Conservation (phyloP, 495 filamentous ascomycete species). For the Penicillium angulare region DNA sequence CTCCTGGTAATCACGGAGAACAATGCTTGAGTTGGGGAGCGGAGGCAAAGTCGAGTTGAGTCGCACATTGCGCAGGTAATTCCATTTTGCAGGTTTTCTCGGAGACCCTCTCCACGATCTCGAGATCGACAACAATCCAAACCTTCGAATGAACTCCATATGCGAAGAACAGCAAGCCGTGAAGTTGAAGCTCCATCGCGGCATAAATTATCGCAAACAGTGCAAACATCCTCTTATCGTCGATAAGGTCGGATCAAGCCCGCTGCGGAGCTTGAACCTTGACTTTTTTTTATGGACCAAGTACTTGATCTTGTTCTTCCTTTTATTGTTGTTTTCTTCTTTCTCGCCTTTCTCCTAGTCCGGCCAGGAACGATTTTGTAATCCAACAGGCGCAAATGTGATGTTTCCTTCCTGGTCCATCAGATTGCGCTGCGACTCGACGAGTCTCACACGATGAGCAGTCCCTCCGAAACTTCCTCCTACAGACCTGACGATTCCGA, state of each 20-base stretch:
- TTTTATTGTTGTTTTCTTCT: constrained; percentile 18
- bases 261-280: too few species aligned
- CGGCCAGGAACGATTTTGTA: not conserved
- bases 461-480: constrained; percentile 25
- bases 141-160: constrained; percentile 36
- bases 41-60: constrained; percentile 29
- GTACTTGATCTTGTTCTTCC: too few species aligned
- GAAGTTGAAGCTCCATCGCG: constrained; percentile 1
- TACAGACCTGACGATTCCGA: constrained; percentile 34
- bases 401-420: constrained; percentile 22
- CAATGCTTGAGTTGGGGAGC: constrained; percentile 38
- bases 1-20: constrained; percentile 76
- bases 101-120: constrained; percentile 10
- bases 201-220: constrained; percentile 30
- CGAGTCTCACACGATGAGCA: constrained; percentile 39
- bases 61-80: constrained; percentile 9
- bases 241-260: constrained; percentile 20
- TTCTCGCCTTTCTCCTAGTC: not conserved
- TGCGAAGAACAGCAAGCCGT: not conserved
- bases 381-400: constrained; percentile 17
- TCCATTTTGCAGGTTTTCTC: not conserved
- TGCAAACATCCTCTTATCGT: constrained; percentile 42
- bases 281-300: not conserved
- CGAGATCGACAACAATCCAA: constrained; percentile 21
- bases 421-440: constrained; percentile 19